A percentile compares a stretch with the other conserved stretches of the same genome.
phyloP scores from a whole-genome alignment of 2,329 filamentous ascomycete genomes.

The Didymellaceae sp. region DNA sequence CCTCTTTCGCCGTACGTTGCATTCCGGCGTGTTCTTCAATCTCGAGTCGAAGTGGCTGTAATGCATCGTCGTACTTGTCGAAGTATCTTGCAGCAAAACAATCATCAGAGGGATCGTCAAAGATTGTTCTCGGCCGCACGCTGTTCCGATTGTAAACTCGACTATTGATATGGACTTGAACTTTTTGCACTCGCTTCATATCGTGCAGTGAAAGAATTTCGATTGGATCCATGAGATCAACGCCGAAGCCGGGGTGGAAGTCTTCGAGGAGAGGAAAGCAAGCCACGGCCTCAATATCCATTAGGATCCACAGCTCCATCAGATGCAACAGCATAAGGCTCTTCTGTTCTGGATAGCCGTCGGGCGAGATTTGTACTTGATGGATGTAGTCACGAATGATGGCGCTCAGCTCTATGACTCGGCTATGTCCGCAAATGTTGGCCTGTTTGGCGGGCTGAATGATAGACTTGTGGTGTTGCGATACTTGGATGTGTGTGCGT shows the following conservation, averaged over 20 bases:
- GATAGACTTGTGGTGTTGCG: not conserved
- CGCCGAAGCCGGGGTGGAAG: constrained; percentile 60
- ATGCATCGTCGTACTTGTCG: constrained; percentile 34
- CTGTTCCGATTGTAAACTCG: constrained; percentile 40
- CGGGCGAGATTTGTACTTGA: constrained; percentile 43
- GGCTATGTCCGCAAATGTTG: not conserved
- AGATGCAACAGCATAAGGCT: constrained; percentile 61
- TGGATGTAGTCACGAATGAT: constrained; percentile 15
- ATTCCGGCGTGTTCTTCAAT: constrained; percentile 47
- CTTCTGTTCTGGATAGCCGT: constrained; percentile 56
- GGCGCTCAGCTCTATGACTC: constrained; percentile 52
- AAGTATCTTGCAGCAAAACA: constrained; percentile 59
- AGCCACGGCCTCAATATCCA: constrained; percentile 59
- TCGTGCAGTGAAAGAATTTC: constrained; percentile 57
- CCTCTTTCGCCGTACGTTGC: constrained; percentile 45
- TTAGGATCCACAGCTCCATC: constrained; percentile 64
- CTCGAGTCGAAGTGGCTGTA: constrained; percentile 38
- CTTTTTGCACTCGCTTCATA: constrained; percentile 57
- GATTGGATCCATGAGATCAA: constrained; percentile 61
- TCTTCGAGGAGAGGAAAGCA: constrained; percentile 57
- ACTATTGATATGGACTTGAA: constrained; percentile 59
- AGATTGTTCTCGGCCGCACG: constrained; percentile 50
- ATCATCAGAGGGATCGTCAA: constrained; percentile 51
- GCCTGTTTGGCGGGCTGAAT: constrained; percentile 39
- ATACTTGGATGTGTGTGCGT: constrained; percentile 33